These are phyloP conservation scores for Vanderwaltozyma yarrowii DNA, from an alignment of 805 yeast genomes.

Conservation along the genomic window DNA sequence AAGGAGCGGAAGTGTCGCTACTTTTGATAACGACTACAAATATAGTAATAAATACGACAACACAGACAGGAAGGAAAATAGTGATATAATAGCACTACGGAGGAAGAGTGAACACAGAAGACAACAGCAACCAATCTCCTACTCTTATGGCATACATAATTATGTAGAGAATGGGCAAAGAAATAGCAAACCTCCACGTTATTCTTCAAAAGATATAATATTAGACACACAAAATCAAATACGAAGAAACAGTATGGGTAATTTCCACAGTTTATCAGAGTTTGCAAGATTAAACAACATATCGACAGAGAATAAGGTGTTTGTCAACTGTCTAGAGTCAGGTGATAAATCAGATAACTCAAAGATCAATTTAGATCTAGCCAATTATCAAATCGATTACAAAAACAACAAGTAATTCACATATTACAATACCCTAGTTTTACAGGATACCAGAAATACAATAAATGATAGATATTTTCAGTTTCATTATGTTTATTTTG, in stretches of 20 bases:
- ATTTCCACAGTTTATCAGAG: constrained; percentile 12
- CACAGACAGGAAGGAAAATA: no score
- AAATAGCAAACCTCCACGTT: neutral
- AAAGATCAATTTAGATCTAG: constrained; percentile 12
- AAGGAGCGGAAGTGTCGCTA: neutral
- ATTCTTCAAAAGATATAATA: neutral
- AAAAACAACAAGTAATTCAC: neutral
- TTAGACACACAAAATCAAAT: constrained; percentile 21
- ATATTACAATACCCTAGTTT: no score
- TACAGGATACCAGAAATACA: no score
- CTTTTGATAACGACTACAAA: neutral
- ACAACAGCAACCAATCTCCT: constrained; percentile 1
- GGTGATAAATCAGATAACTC: constrained; percentile 11
- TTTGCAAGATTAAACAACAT: constrained; percentile 14
- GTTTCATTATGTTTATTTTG: no score
- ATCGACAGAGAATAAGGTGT: constrained; percentile 10
- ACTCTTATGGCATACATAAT: neutral
- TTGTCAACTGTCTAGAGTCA: constrained; percentile 18
- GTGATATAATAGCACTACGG: neutral
- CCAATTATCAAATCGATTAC: neutral
- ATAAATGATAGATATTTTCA: no score
- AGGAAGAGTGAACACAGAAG: constrained; percentile 6
- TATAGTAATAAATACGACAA: neutral
- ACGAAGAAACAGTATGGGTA: constrained; percentile 18
- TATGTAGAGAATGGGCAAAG: no score